Base-by-base conservation (phyloP, 768 basidiomycete species). In the Pulveroboletus ravenelii region DNA sequence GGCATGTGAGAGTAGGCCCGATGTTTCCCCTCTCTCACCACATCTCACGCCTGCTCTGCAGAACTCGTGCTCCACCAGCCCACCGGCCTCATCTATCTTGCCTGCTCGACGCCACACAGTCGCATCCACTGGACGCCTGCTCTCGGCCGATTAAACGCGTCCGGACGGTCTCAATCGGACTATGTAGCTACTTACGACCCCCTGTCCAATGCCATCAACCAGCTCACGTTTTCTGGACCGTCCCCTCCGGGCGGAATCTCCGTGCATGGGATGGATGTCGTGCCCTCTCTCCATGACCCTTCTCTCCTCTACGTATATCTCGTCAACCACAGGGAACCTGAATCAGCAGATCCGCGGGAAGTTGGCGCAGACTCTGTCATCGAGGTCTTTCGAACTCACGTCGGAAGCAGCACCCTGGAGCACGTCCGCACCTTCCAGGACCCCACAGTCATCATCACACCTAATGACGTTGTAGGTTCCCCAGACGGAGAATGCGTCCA, bases 351-450 rank as follows among this genome's bases (percentile, higher is more conserved):
- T 20, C 66, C 78, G 1, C 56, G 50, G 6, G 56, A 61, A 13
- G 72, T 77, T 6, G 88, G 87, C n/a, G 84, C 87, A 1, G 81
- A 89, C 61, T 86, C 85, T 1, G 77, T 73, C 46, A 69, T 90
- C 20, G 87, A 90, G 61, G 73, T 90, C 18, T 88, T 89, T 62
- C 77, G 74, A 58, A 82, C 80, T 1, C 65, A 54, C 0, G 53
- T 77, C 2, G 78, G 78, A 12, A 68, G 73, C 47, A 59, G 65
- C 20, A 69, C 60, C 2, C 56, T 87, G 43, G 70, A 64, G 5
- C 79, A 87, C 58, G 62, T 88, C 23, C 72, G 65, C 52, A 88
- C 88, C 5, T 67, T 88, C 17, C 66, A 74, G 32, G 75, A 84
- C 60, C 70, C 75, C 7, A 10, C 41, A 12, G 63, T 78, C 10